Evolutionary conservation across 208 protist genomes (phyloP), one percentile per base, ranked within the genome.

Genomic region (Lotmaria passim): DNA sequence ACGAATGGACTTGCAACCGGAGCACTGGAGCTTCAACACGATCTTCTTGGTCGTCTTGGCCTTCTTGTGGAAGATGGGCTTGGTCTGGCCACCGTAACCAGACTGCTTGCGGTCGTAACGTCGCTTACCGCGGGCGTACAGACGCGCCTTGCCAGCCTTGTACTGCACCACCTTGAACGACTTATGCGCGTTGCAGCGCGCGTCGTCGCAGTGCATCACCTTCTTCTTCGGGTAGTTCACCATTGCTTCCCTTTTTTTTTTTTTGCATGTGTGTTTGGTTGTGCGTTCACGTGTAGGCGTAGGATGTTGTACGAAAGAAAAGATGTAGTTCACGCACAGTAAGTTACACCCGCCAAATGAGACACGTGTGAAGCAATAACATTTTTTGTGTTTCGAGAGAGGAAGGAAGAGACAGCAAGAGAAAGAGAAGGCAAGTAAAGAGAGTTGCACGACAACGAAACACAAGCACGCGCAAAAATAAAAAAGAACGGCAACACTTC

Each of bases 51-150:
- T 99, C 28, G 98, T 99, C 93, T 99, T 99, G 50, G 98, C 97
- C 96, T 99, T 99, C 94, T 99, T 82, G 71, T 99, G 97, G 94
- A 99, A 99, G 75, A 99, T 97, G 48, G 99, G 99, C 97, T 99
- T 99, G 79, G 98, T 99, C 96, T 77, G 99, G 89, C 99, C 99
- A 98, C 99, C 99, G 85, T 99, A 99, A 90, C 99, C 99, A 48
- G 86, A 89, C 97, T 99, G 99, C 87, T 99, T 99, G 63, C 98
- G 89, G 86, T 99, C 98, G 91, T 99, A 99, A 98, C 69, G 91
- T 51, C 80, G 73, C 53, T 99, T 99, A 90, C 98, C 99, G 83
- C 99, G 97, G 30, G 97, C 98, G 67, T 93, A 99, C 52, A 99
- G 79, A 58, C 94, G 97, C 68, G 98, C 98, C 91, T 99, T 99